These are phyloP conservation scores for Hypsizygus marmoreus DNA, from an alignment of 768 basidiomycete species.

Conservation along the genomic window DNA sequence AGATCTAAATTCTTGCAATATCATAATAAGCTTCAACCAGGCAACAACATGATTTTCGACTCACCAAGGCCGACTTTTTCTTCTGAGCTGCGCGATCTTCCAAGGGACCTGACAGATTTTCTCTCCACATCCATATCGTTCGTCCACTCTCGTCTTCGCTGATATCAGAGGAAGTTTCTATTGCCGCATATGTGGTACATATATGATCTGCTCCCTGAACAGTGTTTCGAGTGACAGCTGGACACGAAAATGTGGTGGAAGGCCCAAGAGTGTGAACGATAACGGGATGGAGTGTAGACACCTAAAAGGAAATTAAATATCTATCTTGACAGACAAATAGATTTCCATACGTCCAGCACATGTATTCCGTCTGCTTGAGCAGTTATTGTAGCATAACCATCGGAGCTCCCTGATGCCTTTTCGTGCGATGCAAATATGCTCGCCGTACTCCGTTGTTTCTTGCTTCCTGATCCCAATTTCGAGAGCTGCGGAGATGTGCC, in stretches of 20 bases:
- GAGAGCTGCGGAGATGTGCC: conserved; percentile 29
- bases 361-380: conserved; percentile 78
- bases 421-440: conserved; percentile 38
- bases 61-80: conserved; percentile 45
- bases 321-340: not conserved
- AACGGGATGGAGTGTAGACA: conserved; percentile 63
- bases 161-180: conserved; percentile 50
- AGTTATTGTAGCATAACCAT: conserved; percentile 66
- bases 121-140: conserved; percentile 65
- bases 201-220: conserved; percentile 32
- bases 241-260: conserved; percentile 60
- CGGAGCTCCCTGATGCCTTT: conserved; percentile 35
- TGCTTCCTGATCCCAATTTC: conserved; percentile 19
- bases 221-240: conserved; percentile 49
- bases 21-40: conserved; percentile 16
- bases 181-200: conserved; percentile 58
- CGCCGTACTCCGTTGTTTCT: conserved; percentile 14
- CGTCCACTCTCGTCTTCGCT: conserved; percentile 41
- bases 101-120: conserved; percentile 42
- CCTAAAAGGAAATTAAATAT: conserved; percentile 33
- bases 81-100: conserved; percentile 35
- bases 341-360: conserved; percentile 62
- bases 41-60: conserved; percentile 24
- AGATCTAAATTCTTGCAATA: conserved; percentile 36
- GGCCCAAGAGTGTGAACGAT: conserved; percentile 72